Evolutionary conservation across 208 protist species (phyloP), one percentile per base, ranked within the genome.

Genomic region (Wallacemonas rigidus): DNA sequence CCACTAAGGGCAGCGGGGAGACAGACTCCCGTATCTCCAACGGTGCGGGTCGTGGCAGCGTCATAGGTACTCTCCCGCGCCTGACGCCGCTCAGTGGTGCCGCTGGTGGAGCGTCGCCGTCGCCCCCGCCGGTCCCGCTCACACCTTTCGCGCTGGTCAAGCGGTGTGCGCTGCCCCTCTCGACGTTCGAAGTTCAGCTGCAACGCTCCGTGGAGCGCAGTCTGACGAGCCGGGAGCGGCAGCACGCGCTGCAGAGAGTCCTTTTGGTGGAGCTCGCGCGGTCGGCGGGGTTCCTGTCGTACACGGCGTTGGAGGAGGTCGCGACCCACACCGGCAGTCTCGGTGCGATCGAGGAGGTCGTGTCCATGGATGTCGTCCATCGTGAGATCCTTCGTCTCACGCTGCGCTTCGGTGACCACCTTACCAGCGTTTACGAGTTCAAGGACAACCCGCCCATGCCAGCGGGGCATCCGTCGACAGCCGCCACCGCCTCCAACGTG

Each of bases 161-260:
- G 47, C 54, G 51, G 4, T 56, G 61, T 14, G 70, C 70, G 62
- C 17, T 73, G 38, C 71, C 68, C 4, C 69, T 76, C 41, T 57
- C 63, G 44, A 68, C 67, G 45, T 74, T 64, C 55, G 71, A 79
- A 60, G 72, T 70, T 36, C 41, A 87, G 65, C 79, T 88, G 45
- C 75, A 81, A 62, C 58, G 67, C 17, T 72, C 75, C 15, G 71
- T 88, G 3, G 78, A 83, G 67, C 82, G 83, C 40, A 86, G 71
- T 70, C 77, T 91, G 56, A 85, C 83, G 35, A 17, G 65, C 38
- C 80, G 82, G 6, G 86, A 91, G 62, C 67, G 80, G 26, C 76
- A 68, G 38, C 86, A 91, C 58, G 72, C 82, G 12, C 43, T 91
- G 14, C 82, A 88, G 75, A 77, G 80, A 15, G 57, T 81, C 15